Evolutionary conservation across 192 early-diverging fungal genomes (phyloP).

Genomic region (Entophlyctis helioformis): DNA sequence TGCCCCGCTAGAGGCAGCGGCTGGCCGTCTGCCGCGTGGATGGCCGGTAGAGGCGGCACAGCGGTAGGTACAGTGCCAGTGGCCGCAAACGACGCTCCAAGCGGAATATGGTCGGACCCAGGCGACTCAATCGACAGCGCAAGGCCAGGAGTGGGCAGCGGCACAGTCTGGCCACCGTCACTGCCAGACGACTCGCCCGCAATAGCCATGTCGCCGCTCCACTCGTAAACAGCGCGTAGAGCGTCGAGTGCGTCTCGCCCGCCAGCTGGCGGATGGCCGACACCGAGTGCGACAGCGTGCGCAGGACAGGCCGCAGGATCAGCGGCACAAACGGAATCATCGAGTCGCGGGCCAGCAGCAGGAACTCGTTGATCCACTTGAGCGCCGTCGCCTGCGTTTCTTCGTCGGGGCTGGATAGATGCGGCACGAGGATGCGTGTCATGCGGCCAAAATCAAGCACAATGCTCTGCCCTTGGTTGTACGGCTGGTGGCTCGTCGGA

Average conservation of each 20-base stretch:
- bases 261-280: slow-evolving; percentile 59
- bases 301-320: slow-evolving; percentile 74
- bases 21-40: too few relatives aligned
- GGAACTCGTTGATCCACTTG: slow-evolving; percentile 86
- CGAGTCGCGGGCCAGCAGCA: slow-evolving; percentile 64
- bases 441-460: slow-evolving; percentile 75
- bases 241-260: slow-evolving; percentile 63
- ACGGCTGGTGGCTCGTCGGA: too few relatives aligned
- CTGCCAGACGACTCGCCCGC: too few relatives aligned
- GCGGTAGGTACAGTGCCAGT: too few relatives aligned
- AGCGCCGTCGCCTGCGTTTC: slow-evolving; percentile 90
- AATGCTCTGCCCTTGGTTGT: slow-evolving; percentile 66
- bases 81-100: too few relatives aligned
- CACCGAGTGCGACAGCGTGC: slow-evolving; percentile 70
- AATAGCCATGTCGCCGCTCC: too few relatives aligned
- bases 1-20: too few relatives aligned
- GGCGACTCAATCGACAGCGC: too few relatives aligned
- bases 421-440: slow-evolving; percentile 71
- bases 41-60: too few relatives aligned
- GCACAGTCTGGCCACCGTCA: too few relatives aligned
- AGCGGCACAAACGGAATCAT: slow-evolving; percentile 74
- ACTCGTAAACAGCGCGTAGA: slow-evolving; percentile 70
- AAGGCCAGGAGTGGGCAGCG: too few relatives aligned
- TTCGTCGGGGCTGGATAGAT: slow-evolving; percentile 60
- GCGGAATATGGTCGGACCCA: too few relatives aligned